Conservation (phyloP, 768 basidiomycete species). For the Omphalotus guepiniiformis region DNA sequence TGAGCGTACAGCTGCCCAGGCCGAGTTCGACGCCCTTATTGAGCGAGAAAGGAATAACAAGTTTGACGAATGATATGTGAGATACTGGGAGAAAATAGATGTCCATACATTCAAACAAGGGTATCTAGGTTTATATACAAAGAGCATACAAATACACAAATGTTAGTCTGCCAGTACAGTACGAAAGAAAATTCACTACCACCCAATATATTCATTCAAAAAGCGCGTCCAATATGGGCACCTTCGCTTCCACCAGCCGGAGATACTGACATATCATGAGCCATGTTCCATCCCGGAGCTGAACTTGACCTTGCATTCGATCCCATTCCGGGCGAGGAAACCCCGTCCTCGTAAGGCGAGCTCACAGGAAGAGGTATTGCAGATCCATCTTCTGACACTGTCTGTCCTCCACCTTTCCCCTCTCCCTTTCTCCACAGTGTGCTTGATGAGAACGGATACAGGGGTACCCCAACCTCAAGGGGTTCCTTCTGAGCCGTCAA, state of each 20-base stretch:
- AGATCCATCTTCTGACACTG: conserved; percentile 23
- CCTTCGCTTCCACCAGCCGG: too few relatives aligned
- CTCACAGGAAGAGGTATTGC: conserved; percentile 33
- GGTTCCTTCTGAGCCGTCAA: conserved; percentile 80
- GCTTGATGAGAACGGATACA: conserved; percentile 77
- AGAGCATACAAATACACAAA: too few relatives aligned
- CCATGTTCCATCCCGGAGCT: too few relatives aligned
- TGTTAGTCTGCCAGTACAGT: too few relatives aligned
- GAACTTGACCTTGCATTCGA: background rate
- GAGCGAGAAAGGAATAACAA: conserved; percentile 51
- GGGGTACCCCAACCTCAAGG: conserved; percentile 72
- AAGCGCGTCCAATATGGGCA: too few relatives aligned
- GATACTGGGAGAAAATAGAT: too few relatives aligned
- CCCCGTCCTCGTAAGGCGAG: conserved; percentile 28
- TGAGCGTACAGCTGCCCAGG: conserved; percentile 45
- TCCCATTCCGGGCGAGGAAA: conserved; percentile 5
- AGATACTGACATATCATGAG: too few relatives aligned
- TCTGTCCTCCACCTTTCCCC: conserved; percentile 15
- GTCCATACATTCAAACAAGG: too few relatives aligned
- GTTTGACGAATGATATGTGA: too few relatives aligned
- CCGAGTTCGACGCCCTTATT: conserved; percentile 52
- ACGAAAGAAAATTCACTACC: too few relatives aligned
- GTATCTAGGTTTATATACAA: too few relatives aligned
- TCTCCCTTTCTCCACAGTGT: conserved; percentile 55
- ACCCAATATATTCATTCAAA: too few relatives aligned